Percentiles rank a stretch among this genome's conserved stretches.
phyloP scores from a whole-genome alignment of 352 stramenopile genomes.

The Pythium rhizo-oryzae region DNA sequence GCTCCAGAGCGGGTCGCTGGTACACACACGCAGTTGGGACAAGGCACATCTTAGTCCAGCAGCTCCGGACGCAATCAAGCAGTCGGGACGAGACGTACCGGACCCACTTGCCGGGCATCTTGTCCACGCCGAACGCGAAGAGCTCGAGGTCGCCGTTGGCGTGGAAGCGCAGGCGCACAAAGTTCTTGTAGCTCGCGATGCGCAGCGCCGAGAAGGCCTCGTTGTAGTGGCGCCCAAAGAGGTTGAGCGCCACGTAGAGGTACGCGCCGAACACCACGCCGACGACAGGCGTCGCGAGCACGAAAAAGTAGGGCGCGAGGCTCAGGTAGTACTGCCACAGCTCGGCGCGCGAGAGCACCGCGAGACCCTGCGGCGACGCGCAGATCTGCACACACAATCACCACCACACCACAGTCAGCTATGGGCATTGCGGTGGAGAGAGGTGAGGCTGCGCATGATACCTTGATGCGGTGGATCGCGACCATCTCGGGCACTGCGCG shows the following conservation, averaged over 20 bases:
- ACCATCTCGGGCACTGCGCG: slow-evolving; percentile 75
- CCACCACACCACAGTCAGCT: background rate
- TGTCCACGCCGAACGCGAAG: slow-evolving; percentile 88
- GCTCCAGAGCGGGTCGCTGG: slow-evolving; percentile 80
- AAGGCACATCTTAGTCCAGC: slow-evolving; percentile 9
- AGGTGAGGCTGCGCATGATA: slow-evolving; percentile 4
- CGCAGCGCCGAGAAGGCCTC: slow-evolving; percentile 88
- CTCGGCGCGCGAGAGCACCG: slow-evolving; percentile 68
- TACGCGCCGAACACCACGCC: slow-evolving; percentile 86
- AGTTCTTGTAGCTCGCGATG: slow-evolving; percentile 91
- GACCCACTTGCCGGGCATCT: slow-evolving; percentile 87
- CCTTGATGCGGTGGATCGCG: slow-evolving; percentile 79
- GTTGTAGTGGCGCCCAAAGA: slow-evolving; percentile 89
- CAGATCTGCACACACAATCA: slow-evolving; percentile 51
- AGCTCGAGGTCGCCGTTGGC: slow-evolving; percentile 77
- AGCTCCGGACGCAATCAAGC: background rate
- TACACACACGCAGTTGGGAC: too few relatives aligned
- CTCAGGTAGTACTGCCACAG: slow-evolving; percentile 84
- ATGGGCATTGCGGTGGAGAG: background rate
- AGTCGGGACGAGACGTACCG: slow-evolving; percentile 56
- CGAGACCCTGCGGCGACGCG: slow-evolving; percentile 40
- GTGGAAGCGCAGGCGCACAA: slow-evolving; percentile 80
- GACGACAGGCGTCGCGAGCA: slow-evolving; percentile 77
- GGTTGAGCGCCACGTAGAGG: slow-evolving; percentile 84
- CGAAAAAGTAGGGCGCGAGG: slow-evolving; percentile 89